A percentile compares a stretch with the other conserved stretches of the same genome.
Conservation (phyloP, 345 rosid genomes). For the Acer negundo region DNA sequence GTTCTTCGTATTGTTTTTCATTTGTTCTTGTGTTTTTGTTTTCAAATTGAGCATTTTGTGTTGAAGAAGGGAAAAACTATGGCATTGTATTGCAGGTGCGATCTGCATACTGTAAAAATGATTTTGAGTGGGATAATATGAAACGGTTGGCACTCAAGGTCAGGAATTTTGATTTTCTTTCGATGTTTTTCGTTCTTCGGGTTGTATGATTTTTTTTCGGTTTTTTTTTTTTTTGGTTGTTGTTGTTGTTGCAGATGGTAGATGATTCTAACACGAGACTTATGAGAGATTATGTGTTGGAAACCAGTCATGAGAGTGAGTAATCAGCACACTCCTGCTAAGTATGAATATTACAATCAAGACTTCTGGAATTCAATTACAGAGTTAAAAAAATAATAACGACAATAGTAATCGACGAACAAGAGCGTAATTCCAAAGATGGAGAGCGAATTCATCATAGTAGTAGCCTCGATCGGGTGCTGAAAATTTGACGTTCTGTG, state of each 20-base stretch:
- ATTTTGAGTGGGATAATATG: constrained; percentile 88
- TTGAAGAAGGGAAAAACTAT: not conserved
- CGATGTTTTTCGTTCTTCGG: not conserved
- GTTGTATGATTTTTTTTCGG: not conserved
- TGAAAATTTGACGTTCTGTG: too few relatives aligned
- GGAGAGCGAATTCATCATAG: too few relatives aligned
- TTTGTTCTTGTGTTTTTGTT: too few relatives aligned
- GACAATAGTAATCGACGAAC: too few relatives aligned
- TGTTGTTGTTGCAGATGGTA: constrained; percentile 43
- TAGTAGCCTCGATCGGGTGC: too few relatives aligned
- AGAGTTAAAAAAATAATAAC: too few relatives aligned
- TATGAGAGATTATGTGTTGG: constrained; percentile 75
- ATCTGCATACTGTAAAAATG: constrained; percentile 76
- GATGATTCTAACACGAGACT: constrained; percentile 64
- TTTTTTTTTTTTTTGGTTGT: not conserved
- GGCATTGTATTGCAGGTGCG: constrained; percentile 52
- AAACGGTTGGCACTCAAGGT: constrained; percentile 61
- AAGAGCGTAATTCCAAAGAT: too few relatives aligned
- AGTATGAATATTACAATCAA: not conserved
- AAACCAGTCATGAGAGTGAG: constrained; percentile 58
- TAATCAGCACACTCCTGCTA: constrained; percentile 17
- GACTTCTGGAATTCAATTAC: not conserved
- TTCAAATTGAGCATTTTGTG: too few relatives aligned
- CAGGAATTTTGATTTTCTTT: constrained; percentile 7
- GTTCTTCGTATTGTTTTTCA: too few relatives aligned